Evolutionary conservation across 75 land plant genomes (phyloP), one percentile per base, ranked within the genome.

Genomic region (Larix kaempferi): DNA sequence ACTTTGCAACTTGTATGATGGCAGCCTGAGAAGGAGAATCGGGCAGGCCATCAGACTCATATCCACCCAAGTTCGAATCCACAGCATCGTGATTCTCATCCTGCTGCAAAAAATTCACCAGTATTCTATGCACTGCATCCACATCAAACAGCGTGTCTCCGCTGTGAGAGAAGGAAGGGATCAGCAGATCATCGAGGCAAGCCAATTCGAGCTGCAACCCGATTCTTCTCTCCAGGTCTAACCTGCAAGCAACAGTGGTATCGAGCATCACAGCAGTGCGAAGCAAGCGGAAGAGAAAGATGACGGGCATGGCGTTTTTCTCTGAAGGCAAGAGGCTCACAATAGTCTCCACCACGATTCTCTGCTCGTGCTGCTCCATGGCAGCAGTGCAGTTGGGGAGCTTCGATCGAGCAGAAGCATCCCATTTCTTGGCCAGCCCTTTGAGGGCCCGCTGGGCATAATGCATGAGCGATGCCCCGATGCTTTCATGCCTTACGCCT

Each of bases 181-280:
- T 88, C 2, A 94, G 87, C 55, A 94, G 85, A 79, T 94, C 98
- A 78, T 94, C 98, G 25, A 94, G 85, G 3, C 90, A 78, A 29
- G 89, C 95, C 80, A 84, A 76, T 60, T 94, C 98, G 79, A 94
- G 74, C 78, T 89, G 92, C 69, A 78, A 73, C 5, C 87, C 88
- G 52, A 92, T 90, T 61, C 92, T 80, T 74, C 84, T 84, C 77
- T 93, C 94, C 0, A 93, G 89, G 75, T 93, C 96, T 57, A 92
- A 82, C 74, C 86, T 81, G 73, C 89, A 91, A 56, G 85, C 84
- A 69, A 85, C 35, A 3, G 84, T 74, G 5, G 96, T 86, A 35
- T 89, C 90, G 55, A 93, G 81, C 57, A 82, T 76, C 21, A 89
- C 88, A 15, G 90, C 96, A 78, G 89, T 86, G 29, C 92, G 89